phyloP scores from a whole-genome alignment of 108 stramenopile genomes.

The Cylindrotheca closterium region DNA sequence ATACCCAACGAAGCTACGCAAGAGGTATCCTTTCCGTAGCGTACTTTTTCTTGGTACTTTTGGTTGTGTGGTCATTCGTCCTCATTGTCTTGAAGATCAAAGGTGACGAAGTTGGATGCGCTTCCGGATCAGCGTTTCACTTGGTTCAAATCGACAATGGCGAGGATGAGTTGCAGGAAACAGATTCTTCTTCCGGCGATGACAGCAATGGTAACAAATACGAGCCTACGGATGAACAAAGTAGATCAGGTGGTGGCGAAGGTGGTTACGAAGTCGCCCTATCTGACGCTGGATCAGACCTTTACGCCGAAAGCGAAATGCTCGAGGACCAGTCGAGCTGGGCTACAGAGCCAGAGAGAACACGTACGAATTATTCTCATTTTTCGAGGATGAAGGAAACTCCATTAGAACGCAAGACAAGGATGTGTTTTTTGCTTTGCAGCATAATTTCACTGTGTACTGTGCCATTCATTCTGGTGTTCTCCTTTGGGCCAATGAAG shows the following conservation, averaged over 20 bases:
- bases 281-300: neutral
- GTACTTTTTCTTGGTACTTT: conserved; percentile 18
- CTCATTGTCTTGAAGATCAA: conserved; percentile 35
- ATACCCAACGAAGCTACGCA: conserved; percentile 27
- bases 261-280: neutral
- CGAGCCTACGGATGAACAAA: neutral
- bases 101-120: conserved; percentile 51
- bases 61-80: conserved; percentile 42
- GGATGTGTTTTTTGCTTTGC: conserved; percentile 28
- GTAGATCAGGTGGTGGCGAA: neutral
- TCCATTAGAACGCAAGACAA: conserved; percentile 26
- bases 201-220: neutral
- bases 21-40: conserved; percentile 37
- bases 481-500: conserved; percentile 30
- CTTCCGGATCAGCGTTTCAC: conserved; percentile 46
- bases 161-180: conserved; percentile 3
- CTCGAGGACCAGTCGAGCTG: no score
- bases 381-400: conserved; percentile 6
- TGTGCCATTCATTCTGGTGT: conserved; percentile 26
- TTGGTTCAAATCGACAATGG: neutral
- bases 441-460: conserved; percentile 28
- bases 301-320: neutral
- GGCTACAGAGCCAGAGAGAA: no score
- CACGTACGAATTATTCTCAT: no score
- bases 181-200: neutral